Evolutionary conservation across 108 stramenopile species (phyloP), one percentile per base, ranked within the genome.

Genomic region (Aureococcus anophagefferens): DNA sequence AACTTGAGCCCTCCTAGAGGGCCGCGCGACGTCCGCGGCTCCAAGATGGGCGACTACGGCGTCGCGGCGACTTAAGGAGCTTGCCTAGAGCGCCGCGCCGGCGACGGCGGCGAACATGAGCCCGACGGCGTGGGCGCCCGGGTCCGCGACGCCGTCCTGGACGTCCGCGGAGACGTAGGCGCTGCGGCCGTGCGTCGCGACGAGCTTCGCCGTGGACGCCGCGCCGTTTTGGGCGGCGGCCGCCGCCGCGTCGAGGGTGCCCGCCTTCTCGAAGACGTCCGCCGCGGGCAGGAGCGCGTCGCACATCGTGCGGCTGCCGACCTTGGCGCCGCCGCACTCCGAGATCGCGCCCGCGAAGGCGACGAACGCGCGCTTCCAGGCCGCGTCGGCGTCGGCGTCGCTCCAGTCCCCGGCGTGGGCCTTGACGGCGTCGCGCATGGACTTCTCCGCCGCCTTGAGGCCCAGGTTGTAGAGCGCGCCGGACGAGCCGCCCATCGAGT

Each of bases 291-390:
- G 72, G 51, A 96, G 64, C 13, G 96, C 96, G 85, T 99, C 98
- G 69, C 96, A 72, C 92, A 99, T 95, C 34, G 98, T 99, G 44
- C 98, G 88, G 64, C 90, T 87, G 28, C 96, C 96, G 31, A 82
- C 80, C 17, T 81, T 74, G 5, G 96, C 98, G 30, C 98, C 95
- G 29, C 98, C 95, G 72, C 94, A 95, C 66, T 91, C 80, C 21
- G 83, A 80, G 37, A 98, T 83, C 15, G 93, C 94, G 36, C 90
- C 88, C 5, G 89, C 89, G 51, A 95, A 96, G 11, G 80, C 89
- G 63, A 78, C 81, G 72, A 97, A 89, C 0, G 92, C 92, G 21
- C 3, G 0, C 1, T 11, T 1, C 51, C 51, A 59, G 7, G 70
- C 63, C 34, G 82, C 73, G 80, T 94, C 67, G 37, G 83, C 84